These are phyloP conservation scores for Cymbopogon flexuosus DNA, from an alignment of 202 grass and related monocot species.

Conservation along the genomic window DNA sequence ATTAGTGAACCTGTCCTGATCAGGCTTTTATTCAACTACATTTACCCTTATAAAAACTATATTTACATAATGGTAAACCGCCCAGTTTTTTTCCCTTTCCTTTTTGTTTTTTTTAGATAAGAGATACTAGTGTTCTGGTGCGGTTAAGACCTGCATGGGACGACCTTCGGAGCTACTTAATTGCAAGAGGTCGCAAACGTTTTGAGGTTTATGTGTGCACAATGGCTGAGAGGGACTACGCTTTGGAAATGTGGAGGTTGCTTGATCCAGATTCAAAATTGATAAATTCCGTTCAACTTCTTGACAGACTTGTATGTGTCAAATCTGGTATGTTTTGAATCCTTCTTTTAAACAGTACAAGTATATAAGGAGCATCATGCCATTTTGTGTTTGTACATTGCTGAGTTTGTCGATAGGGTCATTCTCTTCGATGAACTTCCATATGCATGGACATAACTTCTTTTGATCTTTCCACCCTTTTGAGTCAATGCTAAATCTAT, in stretches of 20 bases:
- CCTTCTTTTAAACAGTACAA: background rate
- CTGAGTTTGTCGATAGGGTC: background rate
- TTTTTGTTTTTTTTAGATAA: slow-evolving; percentile 46
- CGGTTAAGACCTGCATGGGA: slow-evolving; percentile 90
- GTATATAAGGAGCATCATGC: background rate
- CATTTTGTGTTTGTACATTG: background rate
- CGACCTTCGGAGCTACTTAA: slow-evolving; percentile 87
- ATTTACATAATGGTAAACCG: slow-evolving; percentile 14
- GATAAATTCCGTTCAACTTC: slow-evolving; percentile 71
- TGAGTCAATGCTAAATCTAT: slow-evolving; percentile 21
- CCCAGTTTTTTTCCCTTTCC: slow-evolving; percentile 3
- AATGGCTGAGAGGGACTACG: slow-evolving; percentile 97
- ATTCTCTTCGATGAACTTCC: slow-evolving; percentile 12
- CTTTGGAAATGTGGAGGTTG: slow-evolving; percentile 97
- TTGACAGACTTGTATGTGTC: slow-evolving; percentile 80
- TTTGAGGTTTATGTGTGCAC: slow-evolving; percentile 99
- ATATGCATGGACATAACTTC: slow-evolving; percentile 11
- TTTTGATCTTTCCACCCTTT: slow-evolving; percentile 7
- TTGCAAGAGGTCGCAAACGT: slow-evolving; percentile 80
- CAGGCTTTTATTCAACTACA: background rate
- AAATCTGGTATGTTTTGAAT: slow-evolving; percentile 65
- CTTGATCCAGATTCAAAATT: slow-evolving; percentile 89
- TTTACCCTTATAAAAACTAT: background rate
- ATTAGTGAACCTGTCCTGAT: background rate
- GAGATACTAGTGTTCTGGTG: slow-evolving; percentile 95